Percentiles rank a stretch among this genome's conserved stretches.
Evolutionary conservation across 495 filamentous ascomycete species (phyloP).

Genomic region (Hyaloscypha finlandica): DNA sequence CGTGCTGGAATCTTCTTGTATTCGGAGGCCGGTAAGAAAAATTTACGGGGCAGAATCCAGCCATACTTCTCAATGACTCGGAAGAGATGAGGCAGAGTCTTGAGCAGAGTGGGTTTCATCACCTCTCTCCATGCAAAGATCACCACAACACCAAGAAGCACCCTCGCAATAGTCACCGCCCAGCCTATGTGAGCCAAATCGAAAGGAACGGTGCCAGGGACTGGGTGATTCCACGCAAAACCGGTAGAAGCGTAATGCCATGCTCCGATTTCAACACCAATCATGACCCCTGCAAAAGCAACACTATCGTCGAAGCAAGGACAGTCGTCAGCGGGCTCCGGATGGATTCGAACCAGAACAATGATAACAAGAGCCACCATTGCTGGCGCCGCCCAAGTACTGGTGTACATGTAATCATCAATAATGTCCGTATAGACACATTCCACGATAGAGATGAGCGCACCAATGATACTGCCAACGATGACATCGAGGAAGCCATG

Average conservation of each 20-base stretch:
- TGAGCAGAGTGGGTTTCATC: conserved; percentile 80
- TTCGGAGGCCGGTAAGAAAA: conserved; percentile 87
- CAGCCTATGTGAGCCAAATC: conserved; percentile 62
- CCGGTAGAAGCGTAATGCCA: conserved; percentile 73
- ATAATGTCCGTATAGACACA: conserved; percentile 67
- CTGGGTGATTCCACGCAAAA: conserved; percentile 57
- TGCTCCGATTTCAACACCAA: conserved; percentile 75
- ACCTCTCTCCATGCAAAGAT: conserved; percentile 88
- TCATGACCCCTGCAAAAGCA: conserved; percentile 84
- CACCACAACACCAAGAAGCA: conserved; percentile 75
- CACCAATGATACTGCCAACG: conserved; percentile 69
- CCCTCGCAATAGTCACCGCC: conserved; percentile 58
- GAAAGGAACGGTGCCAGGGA: conserved; percentile 66
- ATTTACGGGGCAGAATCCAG: conserved; percentile 75
- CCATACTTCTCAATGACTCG: conserved; percentile 79
- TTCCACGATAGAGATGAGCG: conserved; percentile 62
- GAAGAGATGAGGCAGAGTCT: conserved; percentile 80
- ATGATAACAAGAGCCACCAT: conserved; percentile 65
- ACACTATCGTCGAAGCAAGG: conserved; percentile 98
- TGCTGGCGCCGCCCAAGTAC: conserved; percentile 57
- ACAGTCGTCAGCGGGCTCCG: conserved; percentile 94
- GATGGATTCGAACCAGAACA: conserved; percentile 82
- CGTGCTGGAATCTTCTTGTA: conserved; percentile 82
- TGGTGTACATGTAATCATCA: conserved; percentile 64
- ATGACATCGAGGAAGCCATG: conserved; percentile 93